A percentile compares a stretch with the other conserved stretches of the same genome.
Conservation (phyloP, 2,329 filamentous ascomycete genomes). For the Aspergillus novoparasiticus region DNA sequence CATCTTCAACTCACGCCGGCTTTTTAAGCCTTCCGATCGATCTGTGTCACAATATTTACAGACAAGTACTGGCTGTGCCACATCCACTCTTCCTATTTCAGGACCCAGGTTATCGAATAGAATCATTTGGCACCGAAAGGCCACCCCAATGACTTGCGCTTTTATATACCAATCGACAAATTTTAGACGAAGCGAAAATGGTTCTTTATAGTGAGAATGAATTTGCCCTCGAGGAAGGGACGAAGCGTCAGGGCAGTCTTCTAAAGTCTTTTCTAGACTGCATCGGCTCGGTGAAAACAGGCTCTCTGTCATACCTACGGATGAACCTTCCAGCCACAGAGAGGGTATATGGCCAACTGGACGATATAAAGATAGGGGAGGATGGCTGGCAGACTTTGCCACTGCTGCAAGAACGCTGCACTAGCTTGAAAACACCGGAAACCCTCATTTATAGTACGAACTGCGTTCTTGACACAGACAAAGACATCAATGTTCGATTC, state of each 20-base stretch:
- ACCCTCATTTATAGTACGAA: slow-evolving; percentile 3
- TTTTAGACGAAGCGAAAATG: slow-evolving; percentile 1
- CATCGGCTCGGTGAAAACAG: slow-evolving; percentile 8
- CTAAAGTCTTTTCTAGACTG: slow-evolving; percentile 8
- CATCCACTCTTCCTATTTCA: slow-evolving; percentile 12
- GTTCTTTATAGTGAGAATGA: slow-evolving; percentile 9
- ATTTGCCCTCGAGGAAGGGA: slow-evolving; percentile 7
- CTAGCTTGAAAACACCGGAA: slow-evolving; percentile 4
- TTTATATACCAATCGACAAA: slow-evolving; percentile 11
- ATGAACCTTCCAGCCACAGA: slow-evolving; percentile 9
- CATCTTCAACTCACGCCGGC: background rate
- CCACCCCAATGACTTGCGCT: slow-evolving; percentile 8
- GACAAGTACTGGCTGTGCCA: slow-evolving; percentile 4
- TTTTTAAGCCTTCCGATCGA: slow-evolving; percentile 2
- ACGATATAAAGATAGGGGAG: slow-evolving; percentile 3
- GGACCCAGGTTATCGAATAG: slow-evolving; percentile 8
- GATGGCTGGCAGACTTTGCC: slow-evolving; percentile 4
- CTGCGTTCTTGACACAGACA: background rate
- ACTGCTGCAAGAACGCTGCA: slow-evolving; percentile 2
- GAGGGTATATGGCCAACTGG: background rate
- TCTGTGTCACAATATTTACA: slow-evolving; percentile 2
- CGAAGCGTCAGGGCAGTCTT: background rate
- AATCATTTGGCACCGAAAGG: slow-evolving; percentile 8
- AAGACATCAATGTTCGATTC: background rate
- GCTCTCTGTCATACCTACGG: slow-evolving; percentile 1